A percentile compares a stretch with the other conserved stretches of the same genome.
Evolutionary conservation across 768 basidiomycete genomes (phyloP).

Genomic region (Podaxis pistillaris): DNA sequence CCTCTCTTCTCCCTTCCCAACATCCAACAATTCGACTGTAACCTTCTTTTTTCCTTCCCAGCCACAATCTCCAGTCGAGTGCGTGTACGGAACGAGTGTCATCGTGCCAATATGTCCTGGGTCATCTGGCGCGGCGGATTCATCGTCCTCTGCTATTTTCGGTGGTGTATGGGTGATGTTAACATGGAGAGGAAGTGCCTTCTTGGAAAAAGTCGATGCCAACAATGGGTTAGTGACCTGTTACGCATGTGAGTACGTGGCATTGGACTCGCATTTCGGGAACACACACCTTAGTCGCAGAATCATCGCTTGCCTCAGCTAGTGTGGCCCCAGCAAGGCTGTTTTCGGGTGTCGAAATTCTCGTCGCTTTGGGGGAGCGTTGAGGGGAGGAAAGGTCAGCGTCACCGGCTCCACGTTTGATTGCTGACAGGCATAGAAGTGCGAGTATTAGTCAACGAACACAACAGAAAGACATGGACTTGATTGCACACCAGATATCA

Average conservation of each 20-base stretch:
- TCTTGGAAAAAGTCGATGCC: conserved; percentile 54
- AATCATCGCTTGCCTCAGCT: not conserved
- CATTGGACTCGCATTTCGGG: not conserved
- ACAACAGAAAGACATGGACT: not conserved
- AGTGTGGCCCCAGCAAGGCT: not conserved
- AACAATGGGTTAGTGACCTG: conserved; percentile 41
- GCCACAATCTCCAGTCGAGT: conserved; percentile 77
- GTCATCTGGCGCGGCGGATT: conserved; percentile 41
- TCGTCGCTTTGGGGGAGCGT: not conserved
- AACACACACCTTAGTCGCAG: not conserved
- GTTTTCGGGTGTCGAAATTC: not conserved
- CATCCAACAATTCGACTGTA: conserved; percentile 57
- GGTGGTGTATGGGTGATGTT: conserved; percentile 68
- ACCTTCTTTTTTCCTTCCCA: conserved; percentile 80
- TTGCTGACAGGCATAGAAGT: not conserved
- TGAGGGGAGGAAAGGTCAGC: not conserved
- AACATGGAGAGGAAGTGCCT: conserved; percentile 68
- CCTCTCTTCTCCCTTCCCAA: conserved; percentile 47
- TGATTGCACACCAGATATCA: too few relatives aligned
- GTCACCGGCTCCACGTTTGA: not conserved
- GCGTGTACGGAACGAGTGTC: conserved; percentile 55
- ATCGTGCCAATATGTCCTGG: conserved; percentile 59
- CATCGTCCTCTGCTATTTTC: conserved; percentile 8
- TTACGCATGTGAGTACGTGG: not conserved
- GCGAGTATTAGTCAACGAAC: not conserved